phyloP scores from a whole-genome alignment of 352 stramenopile species.

The Phytophthora aleatoria region DNA sequence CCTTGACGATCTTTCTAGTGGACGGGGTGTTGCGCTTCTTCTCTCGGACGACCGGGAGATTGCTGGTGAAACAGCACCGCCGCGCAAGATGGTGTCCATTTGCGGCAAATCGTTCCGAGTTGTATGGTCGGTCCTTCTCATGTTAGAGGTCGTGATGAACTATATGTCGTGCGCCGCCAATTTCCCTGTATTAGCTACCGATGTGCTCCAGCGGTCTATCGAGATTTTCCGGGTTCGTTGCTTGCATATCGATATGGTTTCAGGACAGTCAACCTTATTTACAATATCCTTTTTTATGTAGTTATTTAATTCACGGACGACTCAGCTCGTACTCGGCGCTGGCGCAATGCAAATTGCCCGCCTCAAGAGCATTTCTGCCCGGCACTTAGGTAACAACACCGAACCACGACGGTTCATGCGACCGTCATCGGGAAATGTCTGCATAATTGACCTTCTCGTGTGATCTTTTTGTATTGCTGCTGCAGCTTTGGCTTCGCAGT shows the following conservation, averaged over 20 bases:
- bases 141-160: conserved; percentile 96
- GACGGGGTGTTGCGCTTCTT: conserved; percentile 82
- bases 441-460: background rate
- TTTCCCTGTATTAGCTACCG: conserved; percentile 94
- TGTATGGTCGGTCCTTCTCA: conserved; percentile 95
- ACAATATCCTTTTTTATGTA: conserved; percentile 35
- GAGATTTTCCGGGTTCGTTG: conserved; percentile 86
- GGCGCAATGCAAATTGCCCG: conserved; percentile 96
- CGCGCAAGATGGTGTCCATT: conserved; percentile 87
- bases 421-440: background rate
- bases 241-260: conserved; percentile 6
- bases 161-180: conserved; percentile 94
- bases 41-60: conserved; percentile 75
- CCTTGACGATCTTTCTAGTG: conserved; percentile 92
- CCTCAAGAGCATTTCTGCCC: conserved; percentile 96
- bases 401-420: background rate
- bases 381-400: conserved; percentile 85
- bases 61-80: conserved; percentile 59
- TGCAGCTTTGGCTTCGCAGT: conserved; percentile 94
- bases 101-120: conserved; percentile 94
- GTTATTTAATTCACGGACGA: conserved; percentile 97
- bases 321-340: conserved; percentile 95
- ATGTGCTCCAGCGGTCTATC: conserved; percentile 93
- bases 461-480: conserved; percentile 10
- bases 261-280: background rate